These are phyloP conservation scores for Hymenotorrendiella dingleyae DNA, from an alignment of 2,329 filamentous ascomycete genomes.

Conservation along the genomic window DNA sequence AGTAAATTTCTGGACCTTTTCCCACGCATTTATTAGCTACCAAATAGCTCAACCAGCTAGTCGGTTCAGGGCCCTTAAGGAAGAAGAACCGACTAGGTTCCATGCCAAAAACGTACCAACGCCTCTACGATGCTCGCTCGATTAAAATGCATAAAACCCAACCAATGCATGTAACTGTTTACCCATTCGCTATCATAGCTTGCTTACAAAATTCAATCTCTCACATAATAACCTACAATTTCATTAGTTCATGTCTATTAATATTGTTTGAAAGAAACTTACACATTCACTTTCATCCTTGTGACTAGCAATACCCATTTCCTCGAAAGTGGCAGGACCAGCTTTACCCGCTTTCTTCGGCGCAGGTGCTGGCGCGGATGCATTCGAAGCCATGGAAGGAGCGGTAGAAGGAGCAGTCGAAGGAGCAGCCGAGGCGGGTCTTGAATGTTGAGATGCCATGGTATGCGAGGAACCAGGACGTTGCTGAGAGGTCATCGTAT, in stretches of 20 bases:
- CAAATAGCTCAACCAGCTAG: too few species aligned
- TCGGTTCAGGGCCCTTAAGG: too few species aligned
- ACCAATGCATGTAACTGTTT: conserved; percentile 1
- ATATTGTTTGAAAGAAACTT: too few species aligned
- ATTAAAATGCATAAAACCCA: conserved; percentile 5
- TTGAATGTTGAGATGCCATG: conserved; percentile 9
- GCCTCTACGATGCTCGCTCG: conserved; percentile 20
- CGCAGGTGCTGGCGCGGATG: conserved; percentile 11
- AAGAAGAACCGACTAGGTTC: too few species aligned
- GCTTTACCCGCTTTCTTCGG: conserved; percentile 46
- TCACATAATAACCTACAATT: conserved; percentile 31
- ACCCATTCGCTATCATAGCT: too few species aligned
- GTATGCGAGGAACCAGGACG: neutral
- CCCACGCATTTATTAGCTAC: too few species aligned
- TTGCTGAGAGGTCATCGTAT: conserved; percentile 15
- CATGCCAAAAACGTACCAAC: too few species aligned
- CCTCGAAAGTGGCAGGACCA: conserved; percentile 93
- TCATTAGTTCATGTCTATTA: too few species aligned
- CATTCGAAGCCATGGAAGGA: neutral
- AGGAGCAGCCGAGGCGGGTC: conserved; percentile 3
- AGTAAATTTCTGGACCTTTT: neutral
- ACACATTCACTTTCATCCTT: conserved; percentile 91
- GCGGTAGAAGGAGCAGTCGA: conserved; percentile 3
- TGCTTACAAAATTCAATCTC: too few species aligned
- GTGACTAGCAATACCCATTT: conserved; percentile 87